Evolutionary conservation across 139 green algal genomes (phyloP).

Genomic region (Closterium sp.): DNA sequence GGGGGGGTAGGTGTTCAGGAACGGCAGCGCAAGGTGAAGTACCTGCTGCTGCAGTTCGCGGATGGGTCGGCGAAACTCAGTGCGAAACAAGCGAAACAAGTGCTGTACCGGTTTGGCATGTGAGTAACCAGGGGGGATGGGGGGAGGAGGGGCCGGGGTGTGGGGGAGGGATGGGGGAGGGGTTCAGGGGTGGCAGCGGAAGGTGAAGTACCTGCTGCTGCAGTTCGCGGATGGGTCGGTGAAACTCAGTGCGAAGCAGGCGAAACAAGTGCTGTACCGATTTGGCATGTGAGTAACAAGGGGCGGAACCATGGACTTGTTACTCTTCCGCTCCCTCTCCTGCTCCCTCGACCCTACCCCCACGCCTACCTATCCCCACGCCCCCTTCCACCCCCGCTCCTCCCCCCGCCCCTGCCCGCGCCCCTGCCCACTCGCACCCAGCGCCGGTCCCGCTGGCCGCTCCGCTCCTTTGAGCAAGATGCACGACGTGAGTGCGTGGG

Average conservation of each 20-base stretch:
- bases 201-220: constrained; percentile 27
- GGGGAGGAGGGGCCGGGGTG: too few species aligned
- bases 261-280: constrained; percentile 41
- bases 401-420: too few species aligned
- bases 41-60: constrained; percentile 44
- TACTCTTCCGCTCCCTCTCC: too few species aligned
- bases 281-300: constrained; percentile 21
- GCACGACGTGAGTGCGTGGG: too few species aligned
- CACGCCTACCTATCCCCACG: too few species aligned
- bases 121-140: not conserved
- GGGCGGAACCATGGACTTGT: too few species aligned
- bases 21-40: constrained; percentile 6
- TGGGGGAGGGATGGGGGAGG: not conserved
- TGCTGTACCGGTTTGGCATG: constrained; percentile 41
- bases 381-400: too few species aligned
- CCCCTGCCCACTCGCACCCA: too few species aligned
- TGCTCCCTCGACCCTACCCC: too few species aligned
- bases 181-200: constrained; percentile 5
- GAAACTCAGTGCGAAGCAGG: constrained; percentile 47
- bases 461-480: too few species aligned
- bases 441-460: too few species aligned
- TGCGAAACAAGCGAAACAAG: constrained; percentile 29
- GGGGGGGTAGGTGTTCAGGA: not conserved
- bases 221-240: constrained; percentile 48
- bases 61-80: constrained; percentile 49